phyloP scores from a whole-genome alignment of 805 yeast genomes.

The Saccharomyces kudriavzevii region DNA sequence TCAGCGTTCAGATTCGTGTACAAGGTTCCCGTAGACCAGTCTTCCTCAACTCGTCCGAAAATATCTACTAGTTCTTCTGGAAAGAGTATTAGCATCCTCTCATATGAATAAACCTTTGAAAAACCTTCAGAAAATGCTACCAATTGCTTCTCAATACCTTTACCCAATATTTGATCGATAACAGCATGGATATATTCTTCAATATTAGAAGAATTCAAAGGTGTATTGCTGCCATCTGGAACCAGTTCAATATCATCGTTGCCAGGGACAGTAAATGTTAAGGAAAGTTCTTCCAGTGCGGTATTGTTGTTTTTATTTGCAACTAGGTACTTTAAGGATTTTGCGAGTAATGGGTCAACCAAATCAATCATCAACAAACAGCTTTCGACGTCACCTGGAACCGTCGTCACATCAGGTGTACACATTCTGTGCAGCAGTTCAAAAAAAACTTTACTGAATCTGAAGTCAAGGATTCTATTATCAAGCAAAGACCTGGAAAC shows the following conservation, averaged over 20 bases:
- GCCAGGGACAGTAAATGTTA: slow-evolving; percentile 75
- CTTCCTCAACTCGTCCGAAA: slow-evolving; percentile 76
- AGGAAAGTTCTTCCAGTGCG: slow-evolving; percentile 39
- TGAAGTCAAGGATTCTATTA: slow-evolving; percentile 78
- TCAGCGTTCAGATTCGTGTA: slow-evolving; percentile 64
- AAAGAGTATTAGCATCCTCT: slow-evolving; percentile 61
- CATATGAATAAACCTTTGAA: slow-evolving; percentile 71
- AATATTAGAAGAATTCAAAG: slow-evolving; percentile 47
- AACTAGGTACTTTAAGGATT: slow-evolving; percentile 46
- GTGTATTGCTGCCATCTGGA: slow-evolving; percentile 44
- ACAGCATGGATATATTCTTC: slow-evolving; percentile 49
- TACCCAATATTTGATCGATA: slow-evolving; percentile 48
- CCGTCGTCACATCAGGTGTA: slow-evolving; percentile 5
- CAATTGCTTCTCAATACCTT: slow-evolving; percentile 60
- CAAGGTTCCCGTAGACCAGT: slow-evolving; percentile 69
- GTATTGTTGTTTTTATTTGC: slow-evolving; percentile 33
- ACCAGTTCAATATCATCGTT: slow-evolving; percentile 49
- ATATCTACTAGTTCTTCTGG: slow-evolving; percentile 64
- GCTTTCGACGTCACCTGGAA: slow-evolving; percentile 8
- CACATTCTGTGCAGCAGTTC: slow-evolving; percentile 37
- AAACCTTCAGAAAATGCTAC: slow-evolving; percentile 72
- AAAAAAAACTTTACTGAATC: slow-evolving; percentile 66
- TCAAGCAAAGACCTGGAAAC: slow-evolving; percentile 82
- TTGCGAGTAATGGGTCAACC: slow-evolving; percentile 54
- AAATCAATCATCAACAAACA: slow-evolving; percentile 34